Base-by-base conservation (phyloP, 2,329 filamentous ascomycete genomes). In the Aspergillus proliferans region DNA sequence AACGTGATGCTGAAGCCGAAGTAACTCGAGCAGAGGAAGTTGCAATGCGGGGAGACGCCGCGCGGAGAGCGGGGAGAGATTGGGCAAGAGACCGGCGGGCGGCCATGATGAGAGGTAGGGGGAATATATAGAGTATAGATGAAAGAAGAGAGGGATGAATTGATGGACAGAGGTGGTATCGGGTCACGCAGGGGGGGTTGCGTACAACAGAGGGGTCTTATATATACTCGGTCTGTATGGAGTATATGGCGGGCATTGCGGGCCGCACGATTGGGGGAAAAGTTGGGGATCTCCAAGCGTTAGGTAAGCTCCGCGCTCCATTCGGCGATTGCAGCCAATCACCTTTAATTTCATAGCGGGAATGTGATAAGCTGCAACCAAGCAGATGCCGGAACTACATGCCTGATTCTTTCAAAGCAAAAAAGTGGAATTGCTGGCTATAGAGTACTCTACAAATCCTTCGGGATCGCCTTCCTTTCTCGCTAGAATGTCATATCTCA, bases 1-100 rank as follows among this genome's bases (percentile, higher is more conserved):
- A 57, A 36, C 65, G 58, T 36, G 60, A 55, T 34, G 57, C 51
- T 21, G 57, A 54, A 47, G 54, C 54, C 46, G 57, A 43, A 34
- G 52, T 51, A 22, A 48, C 57, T 51, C 62, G 60, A 47, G 62
- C 53, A 30, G 53, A 48, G 19, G 56, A 52, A 26, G 52, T 42
- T 36, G 47, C 51, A 50, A 60, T 68, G 65, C 65, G 66, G 67
- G 67, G 67, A 63, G 60, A 56, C 14, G 54, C 55, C 49, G 59
- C 62, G 58, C 62, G 64, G 58, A 71, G 66, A 59, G 68, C 58
- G 62, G 69, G 67, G 61, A 71, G 58, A 48, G 66, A 65, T 46
- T 63, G 60, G 51, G 61, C 55, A 52, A 69, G 49, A 43, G 66
- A 68, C 58, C 65, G 67, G 56, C 65, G 59, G 58, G 67, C 64